Base-by-base conservation (phyloP, 306 rosid species). In the Bauhinia variegata region DNA sequence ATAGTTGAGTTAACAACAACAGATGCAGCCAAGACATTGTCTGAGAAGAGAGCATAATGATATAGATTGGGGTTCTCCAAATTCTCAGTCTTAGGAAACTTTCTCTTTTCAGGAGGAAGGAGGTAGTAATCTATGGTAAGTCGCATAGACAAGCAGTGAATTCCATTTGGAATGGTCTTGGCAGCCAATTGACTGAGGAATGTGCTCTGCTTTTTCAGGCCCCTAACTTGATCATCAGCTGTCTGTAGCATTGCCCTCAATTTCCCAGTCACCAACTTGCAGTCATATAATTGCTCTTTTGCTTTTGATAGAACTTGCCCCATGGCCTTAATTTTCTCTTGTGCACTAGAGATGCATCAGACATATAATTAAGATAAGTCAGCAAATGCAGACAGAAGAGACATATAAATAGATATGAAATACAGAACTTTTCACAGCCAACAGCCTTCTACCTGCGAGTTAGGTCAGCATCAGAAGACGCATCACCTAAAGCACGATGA, bases 21-120 rank as follows among this genome's bases (percentile, higher is more conserved):
- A 5, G 96, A 90, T 54, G 97, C 95, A 75, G 96, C 99, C 92
- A 95, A 78, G 74, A 95, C 97, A 53, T 95, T 95, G 85, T 95
- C 99, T 11, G 97, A 88, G 80, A 91, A 95, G 68, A 95, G 83
- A 30, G 97, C 95, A 58, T 95, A 90, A 85, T 95, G 97, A 74
- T 88, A 79, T 41, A 95, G 84, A 66, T 46, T 73, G 49, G 95
- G 87, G 80, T 90, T 80, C 73, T 88, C 96, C 79, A 95, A 78
- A 71, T 86, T 95, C 82, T 90, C 97, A 38, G 88, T 91, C 80
- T 72, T 44, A 4, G 96, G 96, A 78, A 90, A 88, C 69, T 80
- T 82, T 65, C 95, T 87, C 78, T 88, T 86, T 67, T 83, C 97
- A 23, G 71, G 80, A 62, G 89, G 86, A 50, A 95, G 92, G 71